Evolutionary conservation across 306 rosid genomes (phyloP).

Genomic region (Prunus campanulata): DNA sequence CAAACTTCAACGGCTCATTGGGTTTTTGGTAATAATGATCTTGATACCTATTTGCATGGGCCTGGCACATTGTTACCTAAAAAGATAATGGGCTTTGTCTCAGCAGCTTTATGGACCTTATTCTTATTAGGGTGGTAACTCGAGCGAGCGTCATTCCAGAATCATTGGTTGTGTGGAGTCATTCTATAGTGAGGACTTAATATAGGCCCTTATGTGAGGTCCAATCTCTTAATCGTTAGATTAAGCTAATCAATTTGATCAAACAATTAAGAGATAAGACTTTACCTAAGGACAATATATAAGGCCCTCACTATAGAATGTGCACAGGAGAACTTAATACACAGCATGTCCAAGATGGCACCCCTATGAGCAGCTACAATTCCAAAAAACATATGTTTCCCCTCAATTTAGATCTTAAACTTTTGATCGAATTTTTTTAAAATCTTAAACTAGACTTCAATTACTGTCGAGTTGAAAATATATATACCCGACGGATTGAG

Average conservation of each 20-base stretch:
- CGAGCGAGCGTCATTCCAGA: background rate
- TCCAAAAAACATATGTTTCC: background rate
- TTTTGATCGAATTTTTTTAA: fast-evolving
- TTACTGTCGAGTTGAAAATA: background rate
- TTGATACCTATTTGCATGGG: background rate
- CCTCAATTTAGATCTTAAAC: background rate
- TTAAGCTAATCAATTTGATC: fast-evolving
- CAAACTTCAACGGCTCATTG: background rate
- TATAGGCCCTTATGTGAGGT: too few relatives aligned
- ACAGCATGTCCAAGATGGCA: too few relatives aligned
- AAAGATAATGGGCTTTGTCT: background rate
- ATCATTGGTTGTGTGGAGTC: too few relatives aligned
- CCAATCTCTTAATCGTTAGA: fast-evolving
- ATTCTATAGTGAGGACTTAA: too few relatives aligned
- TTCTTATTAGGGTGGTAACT: background rate
- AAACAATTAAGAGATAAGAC: fast-evolving
- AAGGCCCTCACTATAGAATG: too few relatives aligned
- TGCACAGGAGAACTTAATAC: too few relatives aligned
- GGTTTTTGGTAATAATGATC: background rate
- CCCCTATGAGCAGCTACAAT: too few relatives aligned
- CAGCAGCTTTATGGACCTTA: background rate
- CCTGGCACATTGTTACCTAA: background rate
- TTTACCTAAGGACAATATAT: fast-evolving
- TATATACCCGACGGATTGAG: background rate
- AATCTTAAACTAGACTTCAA: too few relatives aligned